Conservation (phyloP, 2,329 filamentous ascomycete genomes). For the Fonsecaea pedrosoi region DNA sequence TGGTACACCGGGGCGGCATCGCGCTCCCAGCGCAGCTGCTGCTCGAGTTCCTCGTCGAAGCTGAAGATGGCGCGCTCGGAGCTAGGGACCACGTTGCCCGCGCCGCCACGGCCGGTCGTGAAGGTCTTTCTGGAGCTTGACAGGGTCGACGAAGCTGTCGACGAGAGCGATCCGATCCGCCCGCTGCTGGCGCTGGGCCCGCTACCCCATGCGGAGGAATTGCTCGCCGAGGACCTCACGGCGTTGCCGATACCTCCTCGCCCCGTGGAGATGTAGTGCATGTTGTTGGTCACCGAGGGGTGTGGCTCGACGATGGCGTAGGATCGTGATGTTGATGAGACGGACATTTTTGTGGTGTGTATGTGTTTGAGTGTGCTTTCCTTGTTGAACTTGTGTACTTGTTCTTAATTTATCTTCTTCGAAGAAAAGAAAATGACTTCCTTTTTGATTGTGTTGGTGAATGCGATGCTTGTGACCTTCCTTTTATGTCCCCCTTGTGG, state of each 20-base stretch:
- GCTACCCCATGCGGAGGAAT: slow-evolving; percentile 27
- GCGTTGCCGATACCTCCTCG: slow-evolving; percentile 70
- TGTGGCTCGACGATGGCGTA: slow-evolving; percentile 68
- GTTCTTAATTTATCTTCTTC: background rate
- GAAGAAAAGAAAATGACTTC: background rate
- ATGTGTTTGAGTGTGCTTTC: slow-evolving; percentile 17
- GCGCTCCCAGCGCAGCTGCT: slow-evolving; percentile 59
- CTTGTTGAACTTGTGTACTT: background rate
- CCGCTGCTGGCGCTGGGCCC: slow-evolving; percentile 51
- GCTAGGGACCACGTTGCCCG: slow-evolving; percentile 59
- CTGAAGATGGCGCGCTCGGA: slow-evolving; percentile 66
- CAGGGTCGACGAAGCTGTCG: slow-evolving; percentile 43
- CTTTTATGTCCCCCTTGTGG: background rate
- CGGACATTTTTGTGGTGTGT: slow-evolving; percentile 39
- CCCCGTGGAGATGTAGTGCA: slow-evolving; percentile 60
- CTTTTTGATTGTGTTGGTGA: background rate
- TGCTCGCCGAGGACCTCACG: slow-evolving; percentile 57
- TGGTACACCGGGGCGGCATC: slow-evolving; percentile 67
- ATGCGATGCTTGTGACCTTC: background rate
- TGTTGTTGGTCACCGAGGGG: slow-evolving; percentile 58
- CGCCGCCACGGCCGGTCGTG: slow-evolving; percentile 61
- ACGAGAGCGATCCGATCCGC: slow-evolving; percentile 32
- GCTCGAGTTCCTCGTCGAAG: slow-evolving; percentile 70
- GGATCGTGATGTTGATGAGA: slow-evolving; percentile 46
- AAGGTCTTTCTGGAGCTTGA: slow-evolving; percentile 53